Percentiles rank a stretch among this genome's conserved stretches.
Evolutionary conservation across 2,329 filamentous ascomycete species (phyloP).

Genomic region (Calonectria pteridis): DNA sequence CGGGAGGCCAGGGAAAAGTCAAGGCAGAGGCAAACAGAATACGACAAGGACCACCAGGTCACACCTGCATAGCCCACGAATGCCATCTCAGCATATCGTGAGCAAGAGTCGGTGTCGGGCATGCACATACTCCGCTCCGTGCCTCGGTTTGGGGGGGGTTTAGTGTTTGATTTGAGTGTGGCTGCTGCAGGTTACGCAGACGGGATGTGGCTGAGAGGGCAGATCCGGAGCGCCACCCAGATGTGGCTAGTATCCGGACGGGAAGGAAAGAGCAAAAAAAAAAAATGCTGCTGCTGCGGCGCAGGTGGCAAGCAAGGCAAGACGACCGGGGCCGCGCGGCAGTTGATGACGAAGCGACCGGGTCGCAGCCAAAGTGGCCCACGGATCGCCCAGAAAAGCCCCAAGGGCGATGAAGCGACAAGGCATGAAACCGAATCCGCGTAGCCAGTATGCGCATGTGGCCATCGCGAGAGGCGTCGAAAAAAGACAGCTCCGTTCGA

Average conservation of each 20-base stretch:
- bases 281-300: background rate
- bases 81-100: background rate
- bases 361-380: constrained; percentile 13
- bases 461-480: background rate
- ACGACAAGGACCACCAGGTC: background rate
- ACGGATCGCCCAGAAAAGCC: background rate
- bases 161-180: background rate
- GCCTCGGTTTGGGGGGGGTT: constrained; percentile 1
- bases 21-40: background rate
- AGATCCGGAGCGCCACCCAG: background rate
- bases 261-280: background rate
- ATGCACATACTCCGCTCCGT: constrained; percentile 11
- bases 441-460: constrained; percentile 2
- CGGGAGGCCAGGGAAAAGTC: background rate
- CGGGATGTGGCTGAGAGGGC: constrained; percentile 20
- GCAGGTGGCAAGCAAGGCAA: background rate
- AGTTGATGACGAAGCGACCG: constrained; percentile 14
- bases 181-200: constrained; percentile 2
- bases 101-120: background rate
- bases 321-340: constrained; percentile 14
- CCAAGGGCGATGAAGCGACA: background rate
- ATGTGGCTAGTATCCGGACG: constrained; percentile 14
- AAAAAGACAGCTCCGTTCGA: background rate
- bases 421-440: constrained; percentile 1
- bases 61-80: background rate